Percentiles rank a stretch among this genome's conserved stretches.
Conservation (phyloP, 768 basidiomycete genomes). For the Tubosaeta brunneosetosa region DNA sequence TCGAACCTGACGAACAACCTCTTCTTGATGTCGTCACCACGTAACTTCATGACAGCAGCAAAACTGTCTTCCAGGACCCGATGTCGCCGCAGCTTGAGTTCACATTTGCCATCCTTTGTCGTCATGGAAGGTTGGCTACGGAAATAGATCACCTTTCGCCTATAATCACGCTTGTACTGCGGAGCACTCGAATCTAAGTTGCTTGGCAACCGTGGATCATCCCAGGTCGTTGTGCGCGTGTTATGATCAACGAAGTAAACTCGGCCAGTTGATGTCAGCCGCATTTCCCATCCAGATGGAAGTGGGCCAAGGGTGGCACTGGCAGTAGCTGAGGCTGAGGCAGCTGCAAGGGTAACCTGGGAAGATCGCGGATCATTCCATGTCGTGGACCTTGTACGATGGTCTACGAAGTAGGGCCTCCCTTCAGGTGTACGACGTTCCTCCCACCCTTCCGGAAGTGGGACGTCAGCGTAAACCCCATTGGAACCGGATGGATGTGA, state of each 20-base stretch:
- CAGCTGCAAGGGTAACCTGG: slow-evolving; percentile 44
- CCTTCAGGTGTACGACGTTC: slow-evolving; percentile 89
- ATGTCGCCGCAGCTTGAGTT: slow-evolving; percentile 75
- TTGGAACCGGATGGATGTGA: slow-evolving; percentile 30
- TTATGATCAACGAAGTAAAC: slow-evolving; percentile 95
- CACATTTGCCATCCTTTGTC: slow-evolving; percentile 73
- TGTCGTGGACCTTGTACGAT: slow-evolving; percentile 80
- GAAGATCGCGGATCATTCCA: slow-evolving; percentile 81
- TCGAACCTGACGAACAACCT: slow-evolving; percentile 72
- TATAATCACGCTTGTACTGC: slow-evolving; percentile 94
- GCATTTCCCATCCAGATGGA: slow-evolving; percentile 95
- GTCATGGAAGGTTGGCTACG: slow-evolving; percentile 85
- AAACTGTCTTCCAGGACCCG: slow-evolving; percentile 87
- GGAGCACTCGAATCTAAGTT: slow-evolving; percentile 83
- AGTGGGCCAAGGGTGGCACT: slow-evolving; percentile 71
- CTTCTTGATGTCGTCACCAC: slow-evolving; percentile 65
- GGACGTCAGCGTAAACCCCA: slow-evolving; percentile 51
- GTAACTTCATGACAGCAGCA: slow-evolving; percentile 75
- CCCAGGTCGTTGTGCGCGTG: slow-evolving; percentile 86
- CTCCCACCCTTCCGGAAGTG: slow-evolving; percentile 88
- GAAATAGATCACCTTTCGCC: slow-evolving; percentile 90
- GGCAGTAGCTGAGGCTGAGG: slow-evolving; percentile 39
- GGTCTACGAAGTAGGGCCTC: slow-evolving; percentile 69
- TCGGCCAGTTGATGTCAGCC: slow-evolving; percentile 75
- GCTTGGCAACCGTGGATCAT: slow-evolving; percentile 83